Evolutionary conservation across 2,329 filamentous ascomycete species (phyloP).

Genomic region (Aspergillus persii): DNA sequence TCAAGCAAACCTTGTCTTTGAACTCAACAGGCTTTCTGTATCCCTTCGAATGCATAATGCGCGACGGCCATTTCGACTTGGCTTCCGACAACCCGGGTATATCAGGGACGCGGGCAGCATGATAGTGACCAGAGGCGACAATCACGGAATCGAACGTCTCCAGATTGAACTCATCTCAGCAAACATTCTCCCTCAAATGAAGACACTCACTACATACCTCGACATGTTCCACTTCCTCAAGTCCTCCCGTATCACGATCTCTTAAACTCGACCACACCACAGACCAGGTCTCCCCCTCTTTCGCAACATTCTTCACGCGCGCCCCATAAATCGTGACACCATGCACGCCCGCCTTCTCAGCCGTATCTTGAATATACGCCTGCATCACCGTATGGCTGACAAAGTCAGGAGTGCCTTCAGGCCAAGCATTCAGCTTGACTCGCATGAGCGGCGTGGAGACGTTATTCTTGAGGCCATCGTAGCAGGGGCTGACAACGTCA

Average conservation of each 20-base stretch:
- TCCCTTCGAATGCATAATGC: conserved; percentile 52
- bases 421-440: conserved; percentile 55
- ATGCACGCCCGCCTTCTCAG: conserved; percentile 51
- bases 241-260: conserved; percentile 6
- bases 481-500: conserved; percentile 46
- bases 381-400: conserved; percentile 57
- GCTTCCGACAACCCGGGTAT: conserved; percentile 48
- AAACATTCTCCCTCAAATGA: no score
- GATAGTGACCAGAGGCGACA: conserved; percentile 56
- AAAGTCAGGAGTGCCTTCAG: conserved; percentile 58
- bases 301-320: conserved; percentile 54
- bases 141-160: conserved; percentile 51
- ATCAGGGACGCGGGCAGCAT: conserved; percentile 50
- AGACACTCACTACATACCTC: conserved; percentile 7
- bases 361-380: conserved; percentile 62
- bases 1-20: conserved; percentile 51
- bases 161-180: not conserved
- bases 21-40: conserved; percentile 50
- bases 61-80: conserved; percentile 46
- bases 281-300: conserved; percentile 50
- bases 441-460: conserved; percentile 52
- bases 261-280: conserved; percentile 50
- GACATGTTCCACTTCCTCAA: conserved; percentile 6
- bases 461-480: conserved; percentile 54
- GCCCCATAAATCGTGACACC: conserved; percentile 56